These are phyloP conservation scores for Crassisporium funariophilum DNA, from an alignment of 768 basidiomycete species.

Conservation along the genomic window DNA sequence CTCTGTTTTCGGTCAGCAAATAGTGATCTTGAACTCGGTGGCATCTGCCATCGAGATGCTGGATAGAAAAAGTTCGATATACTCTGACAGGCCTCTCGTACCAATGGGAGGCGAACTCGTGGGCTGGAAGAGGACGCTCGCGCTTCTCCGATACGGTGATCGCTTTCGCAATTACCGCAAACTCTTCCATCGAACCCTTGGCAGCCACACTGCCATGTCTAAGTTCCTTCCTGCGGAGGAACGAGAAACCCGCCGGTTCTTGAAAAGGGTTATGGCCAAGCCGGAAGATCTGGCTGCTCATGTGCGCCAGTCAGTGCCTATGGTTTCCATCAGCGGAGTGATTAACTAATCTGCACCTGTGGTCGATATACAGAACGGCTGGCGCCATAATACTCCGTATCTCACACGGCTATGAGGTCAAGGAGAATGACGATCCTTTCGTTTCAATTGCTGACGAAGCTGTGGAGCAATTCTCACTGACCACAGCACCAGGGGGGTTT, in stretches of 20 bases:
- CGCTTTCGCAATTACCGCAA: slow-evolving; percentile 44
- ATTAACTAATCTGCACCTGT: background rate
- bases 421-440: slow-evolving; percentile 41
- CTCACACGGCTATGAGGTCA: slow-evolving; percentile 45
- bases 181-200: slow-evolving; percentile 43
- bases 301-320: slow-evolving; percentile 37
- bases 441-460: slow-evolving; percentile 40
- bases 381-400: slow-evolving; percentile 47
- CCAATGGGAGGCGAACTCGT: slow-evolving; percentile 46
- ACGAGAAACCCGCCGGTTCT: slow-evolving; percentile 39
- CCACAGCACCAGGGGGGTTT: slow-evolving; percentile 45
- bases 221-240: slow-evolving; percentile 42
- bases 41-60: slow-evolving; percentile 49
- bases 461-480: slow-evolving; percentile 38
- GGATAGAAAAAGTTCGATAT: slow-evolving; percentile 51
- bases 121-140: slow-evolving; percentile 40
- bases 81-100: slow-evolving; percentile 55
- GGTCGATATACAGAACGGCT: slow-evolving; percentile 32
- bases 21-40: slow-evolving; percentile 46
- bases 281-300: slow-evolving; percentile 36
- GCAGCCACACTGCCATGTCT: slow-evolving; percentile 37
- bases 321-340: background rate
- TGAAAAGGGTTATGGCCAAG: slow-evolving; percentile 36
- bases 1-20: slow-evolving; percentile 46
- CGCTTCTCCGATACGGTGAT: slow-evolving; percentile 37